These are phyloP conservation scores for Serendipita sp. DNA, from an alignment of 768 basidiomycete genomes.

Conservation along the genomic window DNA sequence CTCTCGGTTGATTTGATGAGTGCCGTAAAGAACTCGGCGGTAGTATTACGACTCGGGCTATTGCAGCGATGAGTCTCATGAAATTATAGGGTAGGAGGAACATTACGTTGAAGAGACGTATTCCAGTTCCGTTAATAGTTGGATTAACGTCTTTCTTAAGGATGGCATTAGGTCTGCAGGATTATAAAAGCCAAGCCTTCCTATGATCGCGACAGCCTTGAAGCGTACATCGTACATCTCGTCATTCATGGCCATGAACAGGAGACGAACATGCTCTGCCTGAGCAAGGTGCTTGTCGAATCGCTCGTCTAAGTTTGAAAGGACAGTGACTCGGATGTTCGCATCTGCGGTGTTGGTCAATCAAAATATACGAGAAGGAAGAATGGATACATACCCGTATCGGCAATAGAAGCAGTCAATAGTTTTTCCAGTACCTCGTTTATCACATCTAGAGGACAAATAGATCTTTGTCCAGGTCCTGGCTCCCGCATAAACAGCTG, in stretches of 20 bases:
- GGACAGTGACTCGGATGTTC: constrained; percentile 69
- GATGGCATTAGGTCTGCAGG: constrained; percentile 99
- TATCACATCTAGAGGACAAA: constrained; percentile 90
- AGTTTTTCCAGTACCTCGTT: constrained; percentile 97
- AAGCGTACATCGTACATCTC: constrained; percentile 89
- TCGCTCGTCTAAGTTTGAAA: constrained; percentile 73
- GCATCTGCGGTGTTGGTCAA: constrained; percentile 34
- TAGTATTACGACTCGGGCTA: constrained; percentile 62
- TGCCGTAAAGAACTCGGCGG: constrained; percentile 68
- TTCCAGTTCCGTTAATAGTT: constrained; percentile 89
- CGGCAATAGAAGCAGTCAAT: constrained; percentile 85
- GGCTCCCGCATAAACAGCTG: constrained; percentile 85
- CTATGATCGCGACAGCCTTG: constrained; percentile 80
- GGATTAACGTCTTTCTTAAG: constrained; percentile 85
- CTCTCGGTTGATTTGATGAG: constrained; percentile 84
- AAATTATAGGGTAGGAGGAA: constrained; percentile 14
- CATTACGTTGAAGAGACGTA: constrained; percentile 77
- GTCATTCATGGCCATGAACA: constrained; percentile 95
- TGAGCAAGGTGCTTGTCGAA: constrained; percentile 97
- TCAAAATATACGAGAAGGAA: constrained; percentile 2
- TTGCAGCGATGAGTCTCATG: neutral
- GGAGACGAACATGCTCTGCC: constrained; percentile 91
- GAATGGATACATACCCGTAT: constrained; percentile 49
- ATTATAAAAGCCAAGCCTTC: constrained; percentile 84
- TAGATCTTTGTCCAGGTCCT: constrained; percentile 90